Conservation (phyloP, 352 stramenopile genomes). For the Albugo candida region DNA sequence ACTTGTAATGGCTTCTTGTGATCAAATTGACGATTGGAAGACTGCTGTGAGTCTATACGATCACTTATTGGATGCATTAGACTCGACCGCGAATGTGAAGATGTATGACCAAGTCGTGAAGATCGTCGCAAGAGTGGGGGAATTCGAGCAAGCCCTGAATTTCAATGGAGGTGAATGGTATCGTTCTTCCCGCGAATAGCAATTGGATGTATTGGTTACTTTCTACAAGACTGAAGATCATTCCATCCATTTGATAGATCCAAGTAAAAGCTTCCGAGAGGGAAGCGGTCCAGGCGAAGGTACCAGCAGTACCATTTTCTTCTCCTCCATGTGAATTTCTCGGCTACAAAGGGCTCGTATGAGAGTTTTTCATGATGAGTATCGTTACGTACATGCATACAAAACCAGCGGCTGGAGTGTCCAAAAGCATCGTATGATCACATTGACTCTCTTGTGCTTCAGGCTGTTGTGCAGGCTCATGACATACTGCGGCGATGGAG, state of each 20-base stretch:
- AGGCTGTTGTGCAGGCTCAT: slow-evolving; percentile 18
- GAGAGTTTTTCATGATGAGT: not conserved
- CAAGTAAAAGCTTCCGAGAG: slow-evolving; percentile 55
- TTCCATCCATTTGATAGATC: slow-evolving; percentile 77
- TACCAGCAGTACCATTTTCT: slow-evolving; percentile 68
- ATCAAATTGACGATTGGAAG: slow-evolving; percentile 51
- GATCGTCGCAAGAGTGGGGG: slow-evolving; percentile 57
- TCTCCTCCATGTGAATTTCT: slow-evolving; percentile 49
- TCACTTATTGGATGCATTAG: slow-evolving; percentile 28
- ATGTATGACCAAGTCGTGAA: slow-evolving; percentile 76
- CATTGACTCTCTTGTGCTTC: slow-evolving; percentile 15
- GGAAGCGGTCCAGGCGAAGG: slow-evolving; percentile 56
- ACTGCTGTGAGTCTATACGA: slow-evolving; percentile 56
- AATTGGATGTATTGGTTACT: not conserved
- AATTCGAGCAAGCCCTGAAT: slow-evolving; percentile 66
- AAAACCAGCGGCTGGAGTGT: slow-evolving; percentile 44
- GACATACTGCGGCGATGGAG: slow-evolving; percentile 49
- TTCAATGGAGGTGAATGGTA: slow-evolving; percentile 74
- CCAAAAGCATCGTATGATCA: slow-evolving; percentile 43
- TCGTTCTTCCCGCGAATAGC: slow-evolving; percentile 46
- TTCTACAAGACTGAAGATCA: slow-evolving; percentile 8
- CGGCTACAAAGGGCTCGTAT: slow-evolving; percentile 19
- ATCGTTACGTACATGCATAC: slow-evolving; percentile 51
- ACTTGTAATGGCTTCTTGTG: slow-evolving; percentile 18
- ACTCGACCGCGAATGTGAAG: slow-evolving; percentile 16